These are phyloP conservation scores for Coniosporium apollinis DNA, from an alignment of 495 filamentous ascomycete species.

Conservation along the genomic window DNA sequence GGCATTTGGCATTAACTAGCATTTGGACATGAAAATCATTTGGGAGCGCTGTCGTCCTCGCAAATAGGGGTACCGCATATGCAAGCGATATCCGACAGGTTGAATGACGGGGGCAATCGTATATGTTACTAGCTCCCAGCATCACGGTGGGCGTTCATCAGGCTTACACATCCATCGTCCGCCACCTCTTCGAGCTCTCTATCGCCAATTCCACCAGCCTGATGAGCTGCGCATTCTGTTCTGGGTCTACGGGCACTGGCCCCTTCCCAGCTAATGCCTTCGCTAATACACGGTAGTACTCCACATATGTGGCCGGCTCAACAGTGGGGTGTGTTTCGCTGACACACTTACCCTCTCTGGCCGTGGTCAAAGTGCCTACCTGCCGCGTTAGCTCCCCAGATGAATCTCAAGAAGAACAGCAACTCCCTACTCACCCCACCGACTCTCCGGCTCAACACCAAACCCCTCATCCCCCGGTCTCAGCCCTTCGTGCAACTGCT, in stretches of 20 bases:
- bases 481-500: conserved; percentile 54
- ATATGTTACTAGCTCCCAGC: no score
- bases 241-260: conserved; percentile 52
- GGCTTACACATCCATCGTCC: conserved; percentile 37
- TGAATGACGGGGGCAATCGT: no score
- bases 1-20: no score
- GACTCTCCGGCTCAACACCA: conserved; percentile 43
- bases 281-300: conserved; percentile 55
- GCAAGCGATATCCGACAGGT: no score
- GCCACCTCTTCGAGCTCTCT: conserved; percentile 48
- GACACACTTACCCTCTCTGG: conserved; percentile 21
- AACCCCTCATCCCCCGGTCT: conserved; percentile 47
- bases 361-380: no score
- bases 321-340: conserved; percentile 37
- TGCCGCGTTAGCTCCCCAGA: no score
- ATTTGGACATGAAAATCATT: no score
- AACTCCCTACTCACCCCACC: conserved; percentile 35
- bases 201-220: conserved; percentile 55
- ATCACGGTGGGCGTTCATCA: no score
- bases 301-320: conserved; percentile 51
- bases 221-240: conserved; percentile 54
- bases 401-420: no score
- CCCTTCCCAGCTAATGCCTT: conserved; percentile 43
- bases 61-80: no score
- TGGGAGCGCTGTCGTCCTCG: no score